A percentile compares a stretch with the other conserved stretches of the same genome.
phyloP scores from a whole-genome alignment of 108 stramenopile genomes.

The Fistulifera solaris region DNA sequence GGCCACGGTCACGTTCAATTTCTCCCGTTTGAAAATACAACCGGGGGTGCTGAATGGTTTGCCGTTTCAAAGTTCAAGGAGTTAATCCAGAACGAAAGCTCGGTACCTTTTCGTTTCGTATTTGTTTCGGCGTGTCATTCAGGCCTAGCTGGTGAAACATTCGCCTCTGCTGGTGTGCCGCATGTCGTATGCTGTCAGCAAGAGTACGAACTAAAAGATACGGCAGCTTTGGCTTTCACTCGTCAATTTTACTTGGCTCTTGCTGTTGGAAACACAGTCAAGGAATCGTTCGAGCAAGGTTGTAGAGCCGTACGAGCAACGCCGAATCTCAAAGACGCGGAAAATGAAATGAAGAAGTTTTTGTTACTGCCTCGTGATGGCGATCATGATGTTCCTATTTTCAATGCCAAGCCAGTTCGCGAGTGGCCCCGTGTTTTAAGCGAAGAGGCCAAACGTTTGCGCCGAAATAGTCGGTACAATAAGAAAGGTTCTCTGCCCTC shows the following conservation, averaged over 20 bases:
- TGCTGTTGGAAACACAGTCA: constrained; percentile 69
- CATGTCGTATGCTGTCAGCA: constrained; percentile 91
- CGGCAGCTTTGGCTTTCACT: constrained; percentile 77
- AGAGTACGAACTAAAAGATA: constrained; percentile 75
- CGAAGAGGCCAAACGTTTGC: constrained; percentile 5
- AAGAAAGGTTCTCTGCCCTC: constrained; percentile 6
- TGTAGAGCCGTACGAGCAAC: constrained; percentile 65
- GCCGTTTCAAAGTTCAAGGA: constrained; percentile 45
- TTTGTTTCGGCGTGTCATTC: constrained; percentile 91
- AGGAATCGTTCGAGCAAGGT: constrained; percentile 77
- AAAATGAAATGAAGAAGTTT: constrained; percentile 73
- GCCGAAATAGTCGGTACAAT: constrained; percentile 13
- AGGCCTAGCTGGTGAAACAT: constrained; percentile 74
- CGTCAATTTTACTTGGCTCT: constrained; percentile 75
- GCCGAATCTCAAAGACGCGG: constrained; percentile 54
- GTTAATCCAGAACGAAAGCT: constrained; percentile 32
- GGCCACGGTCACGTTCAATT: constrained; percentile 69
- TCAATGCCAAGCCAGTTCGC: constrained; percentile 47
- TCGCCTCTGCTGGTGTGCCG: constrained; percentile 84
- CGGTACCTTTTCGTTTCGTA: constrained; percentile 78
- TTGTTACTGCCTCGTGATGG: constrained; percentile 70
- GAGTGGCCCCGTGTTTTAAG: constrained; percentile 37
- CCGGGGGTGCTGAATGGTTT: constrained; percentile 70
- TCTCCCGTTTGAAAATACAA: constrained; percentile 80
- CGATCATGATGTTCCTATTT: constrained; percentile 73